phyloP scores from a whole-genome alignment of 441 rosid genomes.

The Mallotus japonicus region DNA sequence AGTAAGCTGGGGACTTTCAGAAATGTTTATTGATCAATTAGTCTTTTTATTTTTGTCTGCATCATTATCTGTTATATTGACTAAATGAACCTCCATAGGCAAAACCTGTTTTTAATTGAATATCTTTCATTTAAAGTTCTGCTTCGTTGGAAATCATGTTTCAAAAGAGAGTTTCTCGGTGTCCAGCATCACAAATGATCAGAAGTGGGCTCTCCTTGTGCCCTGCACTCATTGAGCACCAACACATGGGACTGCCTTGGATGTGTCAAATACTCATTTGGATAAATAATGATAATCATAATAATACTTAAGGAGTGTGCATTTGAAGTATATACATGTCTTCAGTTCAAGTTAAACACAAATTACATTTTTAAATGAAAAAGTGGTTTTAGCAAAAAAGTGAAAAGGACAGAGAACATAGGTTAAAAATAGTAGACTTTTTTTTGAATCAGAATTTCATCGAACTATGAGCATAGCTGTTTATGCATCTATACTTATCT shows the following conservation, averaged over 20 bases:
- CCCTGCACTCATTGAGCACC: background rate
- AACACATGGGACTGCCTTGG: background rate
- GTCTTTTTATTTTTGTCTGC: background rate
- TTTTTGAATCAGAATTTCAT: background rate
- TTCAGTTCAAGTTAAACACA: background rate
- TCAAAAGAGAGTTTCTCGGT: too few species aligned
- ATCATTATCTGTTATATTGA: background rate
- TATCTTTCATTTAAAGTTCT: background rate
- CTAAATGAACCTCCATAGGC: background rate
- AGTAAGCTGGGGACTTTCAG: constrained; percentile 38
- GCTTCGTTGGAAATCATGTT: background rate
- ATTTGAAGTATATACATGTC: constrained; percentile 1
- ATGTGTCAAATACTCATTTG: background rate
- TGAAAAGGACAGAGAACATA: background rate
- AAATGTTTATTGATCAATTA: background rate
- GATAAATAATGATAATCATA: background rate
- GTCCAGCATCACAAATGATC: too few species aligned
- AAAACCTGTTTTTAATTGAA: too few species aligned
- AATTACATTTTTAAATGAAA: background rate
- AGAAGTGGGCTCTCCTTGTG: background rate
- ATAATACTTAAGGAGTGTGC: background rate
- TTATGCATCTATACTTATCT: background rate
- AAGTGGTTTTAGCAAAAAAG: background rate
- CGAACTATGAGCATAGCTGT: background rate
- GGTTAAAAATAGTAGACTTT: background rate